Percentiles rank a stretch among this genome's conserved stretches.
phyloP scores from a whole-genome alignment of 805 yeast species.

The Ogataea paraovalis region DNA sequence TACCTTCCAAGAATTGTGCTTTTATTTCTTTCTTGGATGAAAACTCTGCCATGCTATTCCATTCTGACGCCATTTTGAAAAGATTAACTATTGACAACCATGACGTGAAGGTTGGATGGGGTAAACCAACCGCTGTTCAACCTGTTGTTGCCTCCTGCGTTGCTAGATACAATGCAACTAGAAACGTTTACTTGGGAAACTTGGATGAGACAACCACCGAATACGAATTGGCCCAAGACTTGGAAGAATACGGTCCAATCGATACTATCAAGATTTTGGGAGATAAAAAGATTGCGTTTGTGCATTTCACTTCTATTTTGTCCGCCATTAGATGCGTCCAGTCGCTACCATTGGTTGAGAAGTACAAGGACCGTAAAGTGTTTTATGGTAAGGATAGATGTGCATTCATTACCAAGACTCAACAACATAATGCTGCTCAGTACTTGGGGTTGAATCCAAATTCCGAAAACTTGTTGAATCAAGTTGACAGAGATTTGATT shows the following conservation, averaged over 20 bases:
- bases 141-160: constrained; percentile 75
- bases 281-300: constrained; percentile 83
- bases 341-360: constrained; percentile 60
- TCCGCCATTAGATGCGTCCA: constrained; percentile 86
- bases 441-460: constrained; percentile 90
- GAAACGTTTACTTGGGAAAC: constrained; percentile 88
- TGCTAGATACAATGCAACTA: constrained; percentile 82
- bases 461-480: constrained; percentile 70
- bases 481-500: constrained; percentile 50
- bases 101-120: constrained; percentile 92
- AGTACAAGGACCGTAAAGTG: constrained; percentile 73
- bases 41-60: constrained; percentile 84
- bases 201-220: constrained; percentile 59
- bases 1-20: constrained; percentile 87
- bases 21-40: constrained; percentile 87
- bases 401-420: constrained; percentile 91
- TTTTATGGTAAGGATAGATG: constrained; percentile 93
- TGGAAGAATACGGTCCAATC: constrained; percentile 72
- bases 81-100: constrained; percentile 75
- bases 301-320: constrained; percentile 81
- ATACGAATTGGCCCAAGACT: constrained; percentile 61
- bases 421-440: constrained; percentile 96
- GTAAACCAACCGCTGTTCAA: constrained; percentile 69
- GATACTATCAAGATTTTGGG: constrained; percentile 78
- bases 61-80: constrained; percentile 87